Base-by-base conservation (phyloP, 2,329 filamentous ascomycete species). In the Clonostachys rhizophaga region DNA sequence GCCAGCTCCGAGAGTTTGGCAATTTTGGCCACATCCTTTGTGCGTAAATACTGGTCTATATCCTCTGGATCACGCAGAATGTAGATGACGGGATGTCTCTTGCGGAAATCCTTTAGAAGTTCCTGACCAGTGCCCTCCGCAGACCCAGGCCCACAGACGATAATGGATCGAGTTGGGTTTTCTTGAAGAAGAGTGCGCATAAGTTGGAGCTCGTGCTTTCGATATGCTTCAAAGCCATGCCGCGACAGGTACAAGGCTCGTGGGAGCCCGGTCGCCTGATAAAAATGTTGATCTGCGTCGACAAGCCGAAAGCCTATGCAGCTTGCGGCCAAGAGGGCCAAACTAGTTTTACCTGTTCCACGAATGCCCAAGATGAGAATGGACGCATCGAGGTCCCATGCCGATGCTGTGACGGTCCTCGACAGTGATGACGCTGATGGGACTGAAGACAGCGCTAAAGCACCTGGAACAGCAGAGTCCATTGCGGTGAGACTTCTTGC, bases 271-370 rank as follows among this genome's bases (percentile, higher is more conserved):
- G 78, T 79, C 5, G 67, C 65, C 49, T 82, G 72, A 18, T 78
- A 69, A 52, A 86, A 86, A 47, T 76, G 71, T 39, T 71, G 68
- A 52, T 84, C 80, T 33, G 77, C 72, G 45, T 84, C 82, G 35
- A 86, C 68, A 7, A 85, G 65, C 42, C 78, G 74, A 78, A 76
- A 47, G 75, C 77, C 37, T 73, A 53, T 43, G 11, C 47, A 49
- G 34, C 51, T 48, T 3, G 52, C 78, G 0, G 81, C 80, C 11
- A 81, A 76, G 37, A 86, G 74, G 5, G 77, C 82, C 14, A 86
- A 63, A 34, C 78, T 83, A n/a, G 79, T 78, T 56, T 84, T 84
- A 3, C 82, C 82, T 6, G 79, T 78, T 10, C 82, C 81, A 33
- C 78, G 74, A 43, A 83, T 76, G 3, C 81, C 81, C 34, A 84